Percentiles rank a stretch among this genome's conserved stretches.
phyloP scores from a whole-genome alignment of 768 basidiomycete genomes.

The Psilocybe cubensis region DNA sequence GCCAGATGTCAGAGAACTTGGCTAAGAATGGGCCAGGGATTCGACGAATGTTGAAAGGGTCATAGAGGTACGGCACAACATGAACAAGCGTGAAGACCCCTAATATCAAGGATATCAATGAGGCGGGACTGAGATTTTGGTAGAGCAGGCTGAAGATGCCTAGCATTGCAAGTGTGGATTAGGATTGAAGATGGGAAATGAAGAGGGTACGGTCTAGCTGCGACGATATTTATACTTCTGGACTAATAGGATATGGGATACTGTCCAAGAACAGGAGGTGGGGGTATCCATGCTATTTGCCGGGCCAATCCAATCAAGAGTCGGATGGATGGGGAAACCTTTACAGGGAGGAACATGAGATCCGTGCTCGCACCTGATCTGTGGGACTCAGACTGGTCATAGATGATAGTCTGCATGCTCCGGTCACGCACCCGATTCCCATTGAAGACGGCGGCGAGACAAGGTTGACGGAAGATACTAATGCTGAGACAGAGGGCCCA shows the following conservation, averaged over 20 bases:
- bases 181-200: conserved; percentile 8
- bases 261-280: conserved; percentile 1
- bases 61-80: conserved; percentile 54
- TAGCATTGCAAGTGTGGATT: conserved; percentile 25
- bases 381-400: neutral
- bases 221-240: conserved; percentile 17
- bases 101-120: conserved; percentile 30
- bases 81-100: conserved; percentile 38
- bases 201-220: conserved; percentile 1
- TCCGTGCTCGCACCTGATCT: conserved; percentile 23
- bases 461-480: neutral
- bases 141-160: conserved; percentile 23
- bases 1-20: conserved; percentile 73
- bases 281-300: conserved; percentile 26
- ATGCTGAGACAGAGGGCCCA: neutral
- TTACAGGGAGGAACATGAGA: conserved; percentile 22
- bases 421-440: conserved; percentile 3
- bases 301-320: conserved; percentile 26
- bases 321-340: conserved; percentile 16
- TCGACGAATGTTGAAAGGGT: conserved; percentile 59
- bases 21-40: conserved; percentile 76
- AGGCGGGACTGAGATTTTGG: conserved; percentile 23
- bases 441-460: neutral
- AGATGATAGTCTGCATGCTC: conserved; percentile 17
- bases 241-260: conserved; percentile 8